Conservation (phyloP, 176 grass and related monocot genomes). For the Zoysia japonica region DNA sequence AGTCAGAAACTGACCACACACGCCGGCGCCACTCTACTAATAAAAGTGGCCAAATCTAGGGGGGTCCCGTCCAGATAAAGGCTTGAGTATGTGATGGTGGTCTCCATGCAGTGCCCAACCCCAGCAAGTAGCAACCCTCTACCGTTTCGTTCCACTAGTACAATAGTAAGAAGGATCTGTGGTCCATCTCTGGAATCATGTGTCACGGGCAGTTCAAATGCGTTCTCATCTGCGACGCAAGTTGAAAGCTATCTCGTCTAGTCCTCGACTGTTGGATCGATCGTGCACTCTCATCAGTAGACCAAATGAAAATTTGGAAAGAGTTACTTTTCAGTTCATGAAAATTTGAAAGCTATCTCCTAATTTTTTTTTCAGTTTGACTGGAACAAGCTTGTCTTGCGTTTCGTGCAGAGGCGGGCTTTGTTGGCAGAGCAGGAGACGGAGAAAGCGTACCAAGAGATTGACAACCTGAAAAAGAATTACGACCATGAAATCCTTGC, state of each 20-base stretch:
- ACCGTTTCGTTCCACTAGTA: no score
- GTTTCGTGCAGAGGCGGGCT: conserved; percentile 54
- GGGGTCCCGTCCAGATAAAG: not conserved
- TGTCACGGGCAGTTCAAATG: conserved; percentile 18
- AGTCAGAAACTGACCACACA: not conserved
- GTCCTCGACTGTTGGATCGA: not conserved
- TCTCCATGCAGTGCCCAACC: not conserved
- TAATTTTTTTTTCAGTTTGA: not conserved
- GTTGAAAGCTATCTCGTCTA: not conserved
- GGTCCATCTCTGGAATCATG: not conserved
- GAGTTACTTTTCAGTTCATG: no score
- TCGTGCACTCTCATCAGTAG: no score
- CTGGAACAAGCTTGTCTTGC: not conserved
- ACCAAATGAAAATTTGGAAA: no score
- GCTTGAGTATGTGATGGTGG: not conserved
- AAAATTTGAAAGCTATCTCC: no score
- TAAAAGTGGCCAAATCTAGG: conserved; percentile 8
- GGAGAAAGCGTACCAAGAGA: conserved; percentile 83
- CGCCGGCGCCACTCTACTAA: not conserved
- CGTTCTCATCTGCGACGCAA: not conserved
- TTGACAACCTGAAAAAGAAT: conserved; percentile 84
- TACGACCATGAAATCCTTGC: conserved; percentile 70
- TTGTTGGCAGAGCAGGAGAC: conserved; percentile 79
- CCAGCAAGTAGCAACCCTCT: not conserved
- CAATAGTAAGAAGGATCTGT: not conserved